phyloP scores from a whole-genome alignment of 345 rosid genomes.

The Euphorbia peplus region DNA sequence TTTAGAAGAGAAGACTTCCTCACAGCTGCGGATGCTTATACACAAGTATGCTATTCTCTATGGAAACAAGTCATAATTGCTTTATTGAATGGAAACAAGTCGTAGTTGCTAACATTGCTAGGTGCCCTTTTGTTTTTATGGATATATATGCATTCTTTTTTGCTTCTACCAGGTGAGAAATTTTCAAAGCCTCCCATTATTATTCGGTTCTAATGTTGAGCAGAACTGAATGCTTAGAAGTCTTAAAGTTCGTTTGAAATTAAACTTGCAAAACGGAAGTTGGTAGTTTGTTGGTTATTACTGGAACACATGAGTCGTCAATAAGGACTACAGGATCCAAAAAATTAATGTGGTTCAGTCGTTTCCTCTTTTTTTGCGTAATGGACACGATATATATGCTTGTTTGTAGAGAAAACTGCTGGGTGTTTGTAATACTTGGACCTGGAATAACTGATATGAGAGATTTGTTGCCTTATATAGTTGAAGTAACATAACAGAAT shows the following conservation, averaged over 20 bases:
- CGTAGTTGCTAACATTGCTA: background rate
- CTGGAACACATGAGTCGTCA: background rate
- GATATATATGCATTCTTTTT: too few relatives aligned
- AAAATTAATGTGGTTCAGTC: background rate
- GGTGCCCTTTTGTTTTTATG: background rate
- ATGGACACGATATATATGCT: background rate
- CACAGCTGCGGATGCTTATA: slow-evolving; percentile 67
- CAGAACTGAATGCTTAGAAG: background rate
- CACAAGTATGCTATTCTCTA: slow-evolving; percentile 57
- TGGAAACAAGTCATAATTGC: background rate
- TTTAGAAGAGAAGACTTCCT: slow-evolving; percentile 57
- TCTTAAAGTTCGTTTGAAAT: background rate
- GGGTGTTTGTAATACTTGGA: background rate
- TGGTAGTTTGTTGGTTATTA: background rate
- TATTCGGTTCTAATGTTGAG: background rate
- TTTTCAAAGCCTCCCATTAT: background rate
- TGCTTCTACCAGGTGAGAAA: background rate
- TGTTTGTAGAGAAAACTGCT: background rate
- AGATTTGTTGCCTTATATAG: background rate
- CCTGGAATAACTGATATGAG: background rate
- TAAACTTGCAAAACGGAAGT: slow-evolving; percentile 3
- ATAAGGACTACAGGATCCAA: background rate
- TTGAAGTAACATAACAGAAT: background rate
- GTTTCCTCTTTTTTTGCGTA: background rate
- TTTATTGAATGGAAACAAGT: background rate